Conservation (phyloP, 768 basidiomycete species). For the Goffeauzyma gilvescens region DNA sequence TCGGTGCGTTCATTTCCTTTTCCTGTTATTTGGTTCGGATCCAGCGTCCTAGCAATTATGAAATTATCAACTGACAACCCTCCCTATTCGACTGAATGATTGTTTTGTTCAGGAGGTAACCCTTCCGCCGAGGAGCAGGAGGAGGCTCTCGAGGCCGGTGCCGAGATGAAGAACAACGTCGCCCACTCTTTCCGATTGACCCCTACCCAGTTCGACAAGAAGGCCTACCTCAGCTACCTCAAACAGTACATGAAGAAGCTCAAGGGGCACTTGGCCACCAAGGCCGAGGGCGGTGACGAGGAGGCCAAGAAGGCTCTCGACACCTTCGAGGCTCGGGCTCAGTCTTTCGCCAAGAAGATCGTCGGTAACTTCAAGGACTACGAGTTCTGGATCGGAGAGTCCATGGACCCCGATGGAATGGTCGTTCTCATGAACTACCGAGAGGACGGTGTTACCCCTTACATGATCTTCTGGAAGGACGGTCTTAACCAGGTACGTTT, state of each 20-base stretch:
- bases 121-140: constrained; percentile 73
- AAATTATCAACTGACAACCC: neutral
- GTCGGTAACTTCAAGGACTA: constrained; percentile 77
- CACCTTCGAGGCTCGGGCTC: constrained; percentile 65
- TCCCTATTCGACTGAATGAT: neutral
- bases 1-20: constrained; percentile 46
- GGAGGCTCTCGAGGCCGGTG: constrained; percentile 63
- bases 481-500: constrained; percentile 50
- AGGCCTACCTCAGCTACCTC: constrained; percentile 58
- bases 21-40: neutral
- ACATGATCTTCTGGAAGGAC: constrained; percentile 90
- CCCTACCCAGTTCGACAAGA: constrained; percentile 69
- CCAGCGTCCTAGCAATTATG: neutral
- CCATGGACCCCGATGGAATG: constrained; percentile 67
- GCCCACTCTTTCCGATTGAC: constrained; percentile 80
- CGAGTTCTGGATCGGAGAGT: constrained; percentile 49
- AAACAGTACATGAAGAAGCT: constrained; percentile 94
- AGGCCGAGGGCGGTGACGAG: constrained; percentile 41
- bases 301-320: constrained; percentile 44
- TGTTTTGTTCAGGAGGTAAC: constrained; percentile 51
- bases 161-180: constrained; percentile 66
- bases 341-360: constrained; percentile 66
- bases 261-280: constrained; percentile 45
- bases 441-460: constrained; percentile 44
- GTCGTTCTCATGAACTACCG: constrained; percentile 88